A percentile compares a stretch with the other conserved stretches of the same genome.
phyloP scores from a whole-genome alignment of 2,329 filamentous ascomycete species.

The Ophiognomonia clavigignenti-juglandacearum region DNA sequence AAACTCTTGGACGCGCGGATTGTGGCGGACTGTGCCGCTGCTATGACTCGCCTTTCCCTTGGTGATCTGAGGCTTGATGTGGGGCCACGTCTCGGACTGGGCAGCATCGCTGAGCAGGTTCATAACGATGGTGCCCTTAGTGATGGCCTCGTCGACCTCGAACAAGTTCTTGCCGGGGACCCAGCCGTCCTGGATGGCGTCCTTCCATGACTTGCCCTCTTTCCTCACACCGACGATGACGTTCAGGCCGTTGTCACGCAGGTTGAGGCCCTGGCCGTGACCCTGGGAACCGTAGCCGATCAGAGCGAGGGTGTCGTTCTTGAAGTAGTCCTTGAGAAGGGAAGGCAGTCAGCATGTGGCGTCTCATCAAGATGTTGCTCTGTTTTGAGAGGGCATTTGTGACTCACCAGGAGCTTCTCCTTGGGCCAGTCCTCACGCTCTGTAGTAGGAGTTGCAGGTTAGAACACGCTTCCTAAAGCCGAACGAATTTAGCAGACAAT shows the following conservation, averaged over 20 bases:
- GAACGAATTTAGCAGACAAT: constrained; percentile 9
- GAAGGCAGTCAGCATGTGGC: constrained; percentile 7
- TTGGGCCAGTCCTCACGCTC: constrained; percentile 98
- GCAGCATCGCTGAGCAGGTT: constrained; percentile 97
- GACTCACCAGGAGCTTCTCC: constrained; percentile 91
- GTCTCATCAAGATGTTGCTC: no score
- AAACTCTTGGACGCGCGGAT: background rate
- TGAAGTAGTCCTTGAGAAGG: constrained; percentile 83
- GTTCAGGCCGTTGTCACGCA: constrained; percentile 98
- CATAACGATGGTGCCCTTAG: constrained; percentile 93
- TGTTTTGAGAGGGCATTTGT: constrained; percentile 17
- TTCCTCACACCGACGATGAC: constrained; percentile 99
- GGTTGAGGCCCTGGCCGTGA: constrained; percentile 98
- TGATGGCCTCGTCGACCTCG: constrained; percentile 94
- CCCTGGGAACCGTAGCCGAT: constrained; percentile 98
- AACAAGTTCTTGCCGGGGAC: constrained; percentile 98
- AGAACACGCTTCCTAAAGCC: constrained; percentile 13
- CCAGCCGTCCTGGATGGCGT: constrained; percentile 96
- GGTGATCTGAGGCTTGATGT: constrained; percentile 95
- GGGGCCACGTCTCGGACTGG: constrained; percentile 97
- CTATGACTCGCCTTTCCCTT: constrained; percentile 81
- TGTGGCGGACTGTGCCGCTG: background rate
- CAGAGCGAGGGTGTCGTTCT: constrained; percentile 97
- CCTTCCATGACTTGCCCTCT: constrained; percentile 97
- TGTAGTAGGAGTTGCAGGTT: constrained; percentile 31